Evolutionary conservation across 140 eudicot species (phyloP).

Genomic region (Stevia rebaudiana): DNA sequence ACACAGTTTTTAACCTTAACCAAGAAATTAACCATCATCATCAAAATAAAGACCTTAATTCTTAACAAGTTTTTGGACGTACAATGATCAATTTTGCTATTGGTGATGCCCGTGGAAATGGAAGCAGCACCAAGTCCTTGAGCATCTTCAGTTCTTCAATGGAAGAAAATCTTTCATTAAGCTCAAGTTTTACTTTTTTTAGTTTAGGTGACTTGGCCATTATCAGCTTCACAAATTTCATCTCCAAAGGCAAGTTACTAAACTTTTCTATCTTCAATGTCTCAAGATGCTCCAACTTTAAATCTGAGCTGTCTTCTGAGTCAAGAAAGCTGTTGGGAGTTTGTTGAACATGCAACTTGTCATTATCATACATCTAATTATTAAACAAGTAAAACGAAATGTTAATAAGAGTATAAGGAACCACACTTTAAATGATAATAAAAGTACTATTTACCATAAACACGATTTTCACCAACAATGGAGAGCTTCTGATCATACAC

Average conservation of each 20-base stretch:
- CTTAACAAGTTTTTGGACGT: neutral
- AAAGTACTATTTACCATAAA: neutral
- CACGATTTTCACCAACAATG: too few species aligned
- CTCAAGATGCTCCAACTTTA: slow-evolving; percentile 7
- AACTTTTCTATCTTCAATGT: neutral
- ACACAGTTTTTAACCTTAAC: too few species aligned
- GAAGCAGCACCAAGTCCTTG: neutral
- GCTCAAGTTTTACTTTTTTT: neutral
- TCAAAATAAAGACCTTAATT: neutral
- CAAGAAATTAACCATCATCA: neutral
- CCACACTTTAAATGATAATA: neutral
- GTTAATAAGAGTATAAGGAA: neutral
- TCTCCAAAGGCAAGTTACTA: neutral
- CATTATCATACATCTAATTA: too few species aligned
- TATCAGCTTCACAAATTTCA: slow-evolving; percentile 9
- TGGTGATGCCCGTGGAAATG: neutral
- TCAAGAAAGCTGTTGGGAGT: neutral
- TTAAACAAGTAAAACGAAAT: neutral
- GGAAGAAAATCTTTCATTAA: neutral
- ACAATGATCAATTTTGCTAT: neutral
- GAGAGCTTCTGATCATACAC: neutral
- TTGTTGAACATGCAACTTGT: neutral
- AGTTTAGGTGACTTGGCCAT: slow-evolving; percentile 11
- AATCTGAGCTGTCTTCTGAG: neutral
- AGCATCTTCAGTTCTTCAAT: slow-evolving; percentile 16